phyloP scores from a whole-genome alignment of 139 green algal species.

The Tetradesmus lagerheimii region DNA sequence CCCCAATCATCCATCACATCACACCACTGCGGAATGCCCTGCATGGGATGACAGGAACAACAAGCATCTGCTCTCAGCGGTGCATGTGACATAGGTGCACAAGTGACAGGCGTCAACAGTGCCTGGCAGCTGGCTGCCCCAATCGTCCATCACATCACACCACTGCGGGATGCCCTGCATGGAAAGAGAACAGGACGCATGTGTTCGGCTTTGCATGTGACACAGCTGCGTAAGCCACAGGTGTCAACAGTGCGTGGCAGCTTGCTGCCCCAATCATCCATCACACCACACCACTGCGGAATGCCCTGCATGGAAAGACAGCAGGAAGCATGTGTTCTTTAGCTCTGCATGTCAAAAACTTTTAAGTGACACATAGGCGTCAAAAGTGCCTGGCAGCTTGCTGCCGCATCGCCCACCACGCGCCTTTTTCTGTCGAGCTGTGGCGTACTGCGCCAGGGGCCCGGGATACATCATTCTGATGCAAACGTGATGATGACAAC shows the following conservation, averaged over 20 bases:
- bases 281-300: background rate
- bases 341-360: no score
- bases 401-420: background rate
- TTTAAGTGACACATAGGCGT: no score
- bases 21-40: slow-evolving; percentile 86
- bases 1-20: slow-evolving; percentile 90
- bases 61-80: background rate
- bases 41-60: background rate
- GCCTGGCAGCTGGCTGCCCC: background rate
- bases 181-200: background rate
- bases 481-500: no score
- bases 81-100: background rate
- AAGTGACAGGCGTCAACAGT: background rate
- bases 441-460: no score
- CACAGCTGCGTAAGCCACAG: background rate
- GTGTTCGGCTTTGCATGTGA: background rate
- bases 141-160: slow-evolving; percentile 16
- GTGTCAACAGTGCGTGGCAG: background rate
- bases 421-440: background rate
- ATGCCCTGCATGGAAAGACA: background rate
- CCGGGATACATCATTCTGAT: no score
- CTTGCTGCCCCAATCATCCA: slow-evolving; percentile 27
- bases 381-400: no score
- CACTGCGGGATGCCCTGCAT: background rate
- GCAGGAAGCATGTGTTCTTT: background rate